Conservation (phyloP, 257 asterid species). For the Solanum paucissectum region DNA sequence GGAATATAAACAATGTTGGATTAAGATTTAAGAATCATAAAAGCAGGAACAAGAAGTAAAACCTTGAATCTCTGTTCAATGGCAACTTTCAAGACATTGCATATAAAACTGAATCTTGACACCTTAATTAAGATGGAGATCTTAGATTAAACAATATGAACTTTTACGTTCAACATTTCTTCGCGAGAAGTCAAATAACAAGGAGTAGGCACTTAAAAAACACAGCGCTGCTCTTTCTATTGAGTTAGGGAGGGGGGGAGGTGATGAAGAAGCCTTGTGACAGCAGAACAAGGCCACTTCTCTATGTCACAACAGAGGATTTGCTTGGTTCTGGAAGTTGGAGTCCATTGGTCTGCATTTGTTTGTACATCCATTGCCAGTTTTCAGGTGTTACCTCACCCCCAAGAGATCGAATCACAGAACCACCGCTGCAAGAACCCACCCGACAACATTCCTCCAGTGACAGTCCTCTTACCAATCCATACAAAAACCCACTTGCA, state of each 20-base stretch:
- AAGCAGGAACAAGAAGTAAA: not conserved
- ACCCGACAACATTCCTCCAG: slow-evolving; percentile 81
- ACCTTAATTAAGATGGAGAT: not conserved
- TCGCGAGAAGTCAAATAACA: not conserved
- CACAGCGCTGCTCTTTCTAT: not conserved
- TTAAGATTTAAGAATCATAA: not conserved
- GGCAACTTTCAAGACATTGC: not conserved
- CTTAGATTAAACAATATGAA: not conserved
- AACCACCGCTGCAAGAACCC: slow-evolving; percentile 93
- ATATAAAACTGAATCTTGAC: not conserved
- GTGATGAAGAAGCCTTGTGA: not conserved
- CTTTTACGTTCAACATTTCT: not conserved
- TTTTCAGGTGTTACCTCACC: slow-evolving; percentile 83
- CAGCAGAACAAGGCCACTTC: not conserved
- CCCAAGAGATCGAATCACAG: slow-evolving; percentile 80
- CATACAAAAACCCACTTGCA: slow-evolving; percentile 88
- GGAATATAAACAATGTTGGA: not conserved
- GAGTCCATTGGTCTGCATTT: slow-evolving; percentile 58
- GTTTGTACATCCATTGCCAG: slow-evolving; percentile 96
- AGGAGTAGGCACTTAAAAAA: not conserved
- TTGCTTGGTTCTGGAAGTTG: slow-evolving; percentile 22
- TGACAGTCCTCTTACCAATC: slow-evolving; percentile 65
- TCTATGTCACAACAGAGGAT: not conserved
- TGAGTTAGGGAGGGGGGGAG: not conserved
- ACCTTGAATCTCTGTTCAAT: not conserved